Conservation (phyloP, 352 stramenopile genomes). For the Phytophthora pini region DNA sequence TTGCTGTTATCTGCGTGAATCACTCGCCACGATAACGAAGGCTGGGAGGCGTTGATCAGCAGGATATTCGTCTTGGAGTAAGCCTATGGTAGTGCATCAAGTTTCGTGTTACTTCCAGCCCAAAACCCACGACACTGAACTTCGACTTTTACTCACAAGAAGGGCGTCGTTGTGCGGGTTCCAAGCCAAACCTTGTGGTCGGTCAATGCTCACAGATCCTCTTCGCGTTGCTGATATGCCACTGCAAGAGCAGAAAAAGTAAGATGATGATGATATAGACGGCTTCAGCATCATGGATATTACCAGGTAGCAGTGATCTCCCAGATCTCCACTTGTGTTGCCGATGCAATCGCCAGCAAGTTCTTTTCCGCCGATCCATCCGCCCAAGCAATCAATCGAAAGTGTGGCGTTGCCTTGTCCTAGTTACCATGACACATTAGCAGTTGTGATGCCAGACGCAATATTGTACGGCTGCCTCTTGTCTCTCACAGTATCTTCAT, state of each 20-base stretch:
- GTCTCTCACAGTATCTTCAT: conserved; percentile 25
- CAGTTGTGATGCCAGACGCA: background rate
- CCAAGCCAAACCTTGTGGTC: conserved; percentile 45
- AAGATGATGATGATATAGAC: too few relatives aligned
- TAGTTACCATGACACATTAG: conserved; percentile 1
- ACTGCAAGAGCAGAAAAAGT: conserved; percentile 7
- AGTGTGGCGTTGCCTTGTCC: conserved; percentile 1
- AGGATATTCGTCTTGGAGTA: conserved; percentile 40
- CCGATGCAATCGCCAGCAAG: conserved; percentile 40
- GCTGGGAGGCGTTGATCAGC: conserved; percentile 31
- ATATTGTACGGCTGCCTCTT: background rate
- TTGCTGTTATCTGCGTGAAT: conserved; percentile 20
- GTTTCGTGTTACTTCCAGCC: background rate
- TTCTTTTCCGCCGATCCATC: conserved; percentile 19
- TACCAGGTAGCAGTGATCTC: conserved; percentile 39
- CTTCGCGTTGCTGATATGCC: conserved; percentile 23
- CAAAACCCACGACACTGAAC: background rate
- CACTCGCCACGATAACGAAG: conserved; percentile 15
- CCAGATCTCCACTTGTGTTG: conserved; percentile 40
- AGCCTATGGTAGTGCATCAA: conserved; percentile 18
- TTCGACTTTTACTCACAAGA: conserved; percentile 26
- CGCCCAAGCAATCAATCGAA: conserved; percentile 42
- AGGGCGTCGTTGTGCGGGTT: conserved; percentile 39
- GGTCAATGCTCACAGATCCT: conserved; percentile 11
- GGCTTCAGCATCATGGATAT: too few relatives aligned